Conservation (phyloP, 257 asterid genomes). For the Nicotiana sylvestris region DNA sequence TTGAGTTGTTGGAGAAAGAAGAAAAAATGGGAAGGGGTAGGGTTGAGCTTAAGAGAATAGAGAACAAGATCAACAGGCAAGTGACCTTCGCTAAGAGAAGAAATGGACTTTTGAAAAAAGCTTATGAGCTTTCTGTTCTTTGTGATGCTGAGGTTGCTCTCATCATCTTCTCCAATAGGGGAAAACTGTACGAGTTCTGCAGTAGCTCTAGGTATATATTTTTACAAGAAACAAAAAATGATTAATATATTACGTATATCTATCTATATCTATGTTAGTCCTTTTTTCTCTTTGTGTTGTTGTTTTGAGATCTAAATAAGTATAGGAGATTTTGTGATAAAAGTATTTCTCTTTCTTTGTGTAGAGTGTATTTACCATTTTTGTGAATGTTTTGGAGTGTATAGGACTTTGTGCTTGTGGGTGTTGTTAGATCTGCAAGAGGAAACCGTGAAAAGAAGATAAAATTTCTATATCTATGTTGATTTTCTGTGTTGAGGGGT, state of each 20-base stretch:
- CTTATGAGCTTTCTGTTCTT: constrained; percentile 21
- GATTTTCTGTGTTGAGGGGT: constrained; percentile 28
- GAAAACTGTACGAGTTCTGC: constrained; percentile 19
- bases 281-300: constrained; percentile 8
- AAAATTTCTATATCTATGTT: constrained; percentile 53
- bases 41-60: constrained; percentile 23
- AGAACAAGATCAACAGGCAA: constrained; percentile 19
- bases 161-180: constrained; percentile 21
- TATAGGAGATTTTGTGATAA: neutral
- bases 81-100: constrained; percentile 21
- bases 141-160: constrained; percentile 25
- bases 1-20: neutral
- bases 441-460: constrained; percentile 81
- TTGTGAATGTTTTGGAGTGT: constrained; percentile 61
- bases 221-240: neutral
- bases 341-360: constrained; percentile 24
- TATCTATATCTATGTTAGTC: neutral
- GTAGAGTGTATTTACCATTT: constrained; percentile 56
- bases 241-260: neutral
- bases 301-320: constrained; percentile 28
- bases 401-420: constrained; percentile 68
- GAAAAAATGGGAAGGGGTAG: constrained; percentile 20
- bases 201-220: constrained; percentile 19
- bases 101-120: constrained; percentile 22
- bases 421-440: constrained; percentile 93